Evolutionary conservation across 495 filamentous ascomycete species (phyloP), one percentile per base, ranked within the genome.

Genomic region (Poronia punctata): DNA sequence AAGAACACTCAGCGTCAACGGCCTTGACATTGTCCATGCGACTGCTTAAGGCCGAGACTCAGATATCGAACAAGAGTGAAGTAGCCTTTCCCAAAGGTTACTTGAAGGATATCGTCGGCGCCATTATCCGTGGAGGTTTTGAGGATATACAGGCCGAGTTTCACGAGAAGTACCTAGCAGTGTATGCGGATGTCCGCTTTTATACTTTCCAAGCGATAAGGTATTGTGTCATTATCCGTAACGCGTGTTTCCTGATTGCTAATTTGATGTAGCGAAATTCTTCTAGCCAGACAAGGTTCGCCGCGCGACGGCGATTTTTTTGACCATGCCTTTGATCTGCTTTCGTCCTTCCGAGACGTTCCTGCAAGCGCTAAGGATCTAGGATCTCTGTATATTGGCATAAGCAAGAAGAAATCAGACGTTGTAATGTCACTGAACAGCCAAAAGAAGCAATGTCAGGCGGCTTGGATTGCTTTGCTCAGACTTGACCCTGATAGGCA

Each of bases 121-220:
- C 64, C 0, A 45, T 95, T 17, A 42, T 95, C n/a, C 64, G 74
- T 16, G 67, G 70, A 1, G 66, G 65, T 7, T 57, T 74, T 11
- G 70, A 80, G 8, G 65, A 72, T 23, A 56, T 82, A 32, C 79
- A 76, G 32, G 59, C 78, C 19, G 82, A 86, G 37, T 95, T 89
- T 48, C 65, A 80, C 16, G 70, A 83, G 34, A 84, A 86, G 40
- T 96, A 81, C 50, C 59, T 90, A 25, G 79, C 83, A 44, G 65
- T 76, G 45, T 89, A 81, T 56, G 84, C 94, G 40, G 92, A 98
- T 65, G 70, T 96, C 41, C 65, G 88, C 43, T 95, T 79, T 56
- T 83, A 84, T 52, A 86, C 86, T 6, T 86, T 94, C 50, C 60
- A 74, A 33, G 71, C 72, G 21, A 65, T 90, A 29, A 65, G 70